A percentile compares a stretch with the other conserved stretches of the same genome.
Evolutionary conservation across 345 rosid species (phyloP).

Genomic region (Tarenaya hassleriana): DNA sequence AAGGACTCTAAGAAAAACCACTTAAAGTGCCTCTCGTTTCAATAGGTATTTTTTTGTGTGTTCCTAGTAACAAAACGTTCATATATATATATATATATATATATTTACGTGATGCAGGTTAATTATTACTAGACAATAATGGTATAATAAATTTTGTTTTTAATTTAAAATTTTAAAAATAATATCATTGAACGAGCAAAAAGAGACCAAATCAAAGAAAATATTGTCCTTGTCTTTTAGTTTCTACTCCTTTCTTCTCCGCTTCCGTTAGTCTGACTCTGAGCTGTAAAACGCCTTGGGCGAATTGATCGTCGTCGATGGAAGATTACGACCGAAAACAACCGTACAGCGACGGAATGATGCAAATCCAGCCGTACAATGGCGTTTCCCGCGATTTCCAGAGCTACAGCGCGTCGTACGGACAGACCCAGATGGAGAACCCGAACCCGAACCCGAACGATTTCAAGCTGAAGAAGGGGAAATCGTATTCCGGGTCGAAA

Average conservation of each 20-base stretch:
- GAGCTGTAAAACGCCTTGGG: slow-evolving; percentile 20
- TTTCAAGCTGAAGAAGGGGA: slow-evolving; percentile 50
- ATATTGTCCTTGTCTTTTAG: slow-evolving; percentile 10
- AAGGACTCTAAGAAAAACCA: no score
- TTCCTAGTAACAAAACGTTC: no score
- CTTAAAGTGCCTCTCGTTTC: no score
- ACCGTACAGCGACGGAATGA: slow-evolving; percentile 39
- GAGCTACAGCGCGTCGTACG: slow-evolving; percentile 56
- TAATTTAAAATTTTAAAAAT: no score
- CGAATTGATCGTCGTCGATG: slow-evolving; percentile 36
- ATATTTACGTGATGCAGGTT: no score
- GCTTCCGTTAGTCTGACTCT: slow-evolving; percentile 24
- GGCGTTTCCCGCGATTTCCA: slow-evolving; percentile 50
- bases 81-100: no score
- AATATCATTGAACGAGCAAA: slow-evolving; percentile 2
- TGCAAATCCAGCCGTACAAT: slow-evolving; percentile 57
- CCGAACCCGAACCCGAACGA: slow-evolving; percentile 13
- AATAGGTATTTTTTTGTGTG: no score
- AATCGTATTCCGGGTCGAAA: slow-evolving; percentile 36
- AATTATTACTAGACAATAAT: no score
- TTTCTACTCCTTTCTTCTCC: slow-evolving; percentile 12
- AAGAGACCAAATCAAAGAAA: slow-evolving; percentile 29
- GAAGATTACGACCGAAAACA: slow-evolving; percentile 55
- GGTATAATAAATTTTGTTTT: no score
- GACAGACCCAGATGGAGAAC: slow-evolving; percentile 43